phyloP scores from a whole-genome alignment of 2,329 filamentous ascomycete species.

The Aspergillus luchuensis region DNA sequence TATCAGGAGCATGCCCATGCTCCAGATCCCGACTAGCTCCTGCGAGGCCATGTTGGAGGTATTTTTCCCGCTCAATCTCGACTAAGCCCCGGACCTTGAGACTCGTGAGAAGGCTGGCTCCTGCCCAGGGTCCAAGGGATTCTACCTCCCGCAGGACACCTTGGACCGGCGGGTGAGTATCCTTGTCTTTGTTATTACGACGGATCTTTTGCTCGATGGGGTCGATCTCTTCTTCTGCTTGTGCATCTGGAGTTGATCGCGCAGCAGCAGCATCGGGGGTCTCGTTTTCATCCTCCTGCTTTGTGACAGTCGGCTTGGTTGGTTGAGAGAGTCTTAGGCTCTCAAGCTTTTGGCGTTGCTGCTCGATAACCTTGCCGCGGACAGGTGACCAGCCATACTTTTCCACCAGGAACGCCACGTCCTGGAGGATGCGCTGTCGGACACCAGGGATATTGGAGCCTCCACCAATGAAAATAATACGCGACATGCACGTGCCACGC shows the following conservation, averaged over 20 bases:
- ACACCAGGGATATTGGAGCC: conserved; percentile 78
- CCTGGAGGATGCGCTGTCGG: conserved; percentile 73
- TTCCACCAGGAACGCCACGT: conserved; percentile 68
- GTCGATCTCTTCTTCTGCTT: conserved; percentile 38
- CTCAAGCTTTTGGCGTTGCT: conserved; percentile 49
- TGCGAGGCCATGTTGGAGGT: conserved; percentile 53
- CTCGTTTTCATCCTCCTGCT: neutral
- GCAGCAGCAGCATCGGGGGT: conserved; percentile 25
- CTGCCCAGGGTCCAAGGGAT: conserved; percentile 65
- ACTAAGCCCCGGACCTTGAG: conserved; percentile 62
- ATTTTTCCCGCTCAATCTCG: conserved; percentile 66
- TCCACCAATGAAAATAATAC: conserved; percentile 83
- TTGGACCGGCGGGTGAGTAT: conserved; percentile 36
- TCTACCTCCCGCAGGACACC: conserved; percentile 57
- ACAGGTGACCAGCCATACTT: conserved; percentile 76
- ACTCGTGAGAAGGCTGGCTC: conserved; percentile 62
- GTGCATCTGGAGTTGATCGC: conserved; percentile 14
- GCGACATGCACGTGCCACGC: conserved; percentile 81
- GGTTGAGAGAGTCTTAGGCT: conserved; percentile 33
- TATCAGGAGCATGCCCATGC: conserved; percentile 36
- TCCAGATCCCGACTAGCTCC: conserved; percentile 50
- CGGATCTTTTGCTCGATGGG: conserved; percentile 47
- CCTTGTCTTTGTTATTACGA: conserved; percentile 39
- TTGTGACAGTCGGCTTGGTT: neutral
- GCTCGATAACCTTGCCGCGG: conserved; percentile 65